A percentile compares a stretch with the other conserved stretches of the same genome.
phyloP scores from a whole-genome alignment of 2,329 filamentous ascomycete genomes.

The Trichoderma breve region DNA sequence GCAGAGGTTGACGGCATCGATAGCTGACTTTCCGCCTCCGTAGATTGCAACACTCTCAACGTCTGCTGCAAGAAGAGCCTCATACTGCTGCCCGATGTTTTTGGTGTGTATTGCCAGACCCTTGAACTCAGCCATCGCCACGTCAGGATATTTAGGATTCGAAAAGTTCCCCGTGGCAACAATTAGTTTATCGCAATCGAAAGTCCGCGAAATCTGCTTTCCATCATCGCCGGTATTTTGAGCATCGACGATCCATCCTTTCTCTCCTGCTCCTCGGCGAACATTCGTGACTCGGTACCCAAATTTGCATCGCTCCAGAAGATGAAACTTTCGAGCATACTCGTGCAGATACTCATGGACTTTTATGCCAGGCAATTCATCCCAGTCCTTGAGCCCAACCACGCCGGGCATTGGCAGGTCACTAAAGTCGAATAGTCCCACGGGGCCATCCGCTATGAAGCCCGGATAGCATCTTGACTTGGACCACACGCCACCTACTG shows the following conservation, averaged over 20 bases:
- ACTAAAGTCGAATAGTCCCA: constrained; percentile 8
- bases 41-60: background rate
- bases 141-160: background rate
- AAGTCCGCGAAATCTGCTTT: background rate
- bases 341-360: background rate
- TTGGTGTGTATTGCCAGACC: background rate
- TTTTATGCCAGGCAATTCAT: constrained; percentile 1
- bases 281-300: background rate
- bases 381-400: background rate
- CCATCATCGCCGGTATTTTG: background rate
- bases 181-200: background rate
- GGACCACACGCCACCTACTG: constrained; percentile 6
- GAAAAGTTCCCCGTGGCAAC: background rate
- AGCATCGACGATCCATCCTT: background rate
- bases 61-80: background rate
- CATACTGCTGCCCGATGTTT: background rate
- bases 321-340: background rate
- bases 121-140: background rate
- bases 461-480: constrained; percentile 9
- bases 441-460: constrained; percentile 9
- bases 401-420: background rate
- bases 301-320: constrained; percentile 5
- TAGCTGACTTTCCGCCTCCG: background rate
- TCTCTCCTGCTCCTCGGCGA: background rate
- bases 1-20: background rate